Evolutionary conservation across 306 rosid species (phyloP), one percentile per base, ranked within the genome.

Genomic region (Vigna unguiculata): DNA sequence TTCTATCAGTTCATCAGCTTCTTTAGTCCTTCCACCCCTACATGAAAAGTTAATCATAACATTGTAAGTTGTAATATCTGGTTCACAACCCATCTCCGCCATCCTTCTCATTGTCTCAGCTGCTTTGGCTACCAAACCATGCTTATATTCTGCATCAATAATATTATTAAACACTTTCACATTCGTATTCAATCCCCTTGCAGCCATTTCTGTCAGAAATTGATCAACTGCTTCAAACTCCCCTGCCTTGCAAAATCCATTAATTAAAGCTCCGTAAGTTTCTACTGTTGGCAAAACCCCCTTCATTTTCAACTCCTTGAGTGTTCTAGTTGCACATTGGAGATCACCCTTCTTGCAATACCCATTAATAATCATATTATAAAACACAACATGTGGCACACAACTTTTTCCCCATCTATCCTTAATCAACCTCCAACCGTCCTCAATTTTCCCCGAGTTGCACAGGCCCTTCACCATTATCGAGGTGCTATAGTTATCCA

Each of bases 321-420:
- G 83, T 80, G 87, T 70, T 65, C 45, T 59, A 25, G 77, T 58
- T 22, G 97, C 98, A 74, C 85, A 21, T 14, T 58, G 59, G 2
- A 88, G 62, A 72, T 89, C 84, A 45, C 95, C 95, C 79, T 72
- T 86, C 83, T 81, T 88, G 82, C 97, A 93, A 84, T 81, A 86
- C 13, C 98, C 97, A 60, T 83, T 83, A 74, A 91, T 88, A 47
- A 93, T 88, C 12, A 81, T 82, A 85, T 91, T 91, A 55, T 89
- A 91, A 75, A 89, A 93, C 67, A 91, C 90, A 60, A 93, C 77
- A 81, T 91, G 83, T 3, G 96, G 97, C 25, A 93, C 82, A 73
- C 96, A 93, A 57, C 82, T 84, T 67, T 85, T 53, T 19, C 96
- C 96, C 97, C 97, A 89, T 52, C 91, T 87, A 70, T 85, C 81